Conservation (phyloP, 768 basidiomycete genomes). For the Clitopilus hobsonii region DNA sequence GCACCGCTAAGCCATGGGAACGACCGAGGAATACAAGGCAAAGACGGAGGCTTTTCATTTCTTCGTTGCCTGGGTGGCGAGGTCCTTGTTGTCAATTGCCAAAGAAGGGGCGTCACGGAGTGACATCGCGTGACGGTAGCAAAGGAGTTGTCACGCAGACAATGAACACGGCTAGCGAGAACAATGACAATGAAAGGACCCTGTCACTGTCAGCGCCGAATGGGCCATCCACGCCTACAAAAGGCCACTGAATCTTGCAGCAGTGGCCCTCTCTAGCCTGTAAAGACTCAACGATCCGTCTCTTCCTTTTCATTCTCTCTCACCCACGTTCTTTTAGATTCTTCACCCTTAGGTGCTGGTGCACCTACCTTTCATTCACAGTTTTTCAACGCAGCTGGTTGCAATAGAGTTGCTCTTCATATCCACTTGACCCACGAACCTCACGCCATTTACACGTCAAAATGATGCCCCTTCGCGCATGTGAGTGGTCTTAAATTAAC, state of each 20-base stretch:
- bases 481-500: slow-evolving; percentile 9
- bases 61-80: background rate
- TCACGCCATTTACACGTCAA: background rate
- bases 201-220: background rate
- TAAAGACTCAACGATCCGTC: slow-evolving; percentile 3
- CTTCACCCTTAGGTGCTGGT: slow-evolving; percentile 17
- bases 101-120: background rate
- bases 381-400: slow-evolving; percentile 6
- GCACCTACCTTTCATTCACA: slow-evolving; percentile 10
- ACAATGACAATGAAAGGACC: background rate
- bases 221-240: slow-evolving; percentile 1
- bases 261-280: background rate
- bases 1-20: background rate
- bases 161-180: background rate
- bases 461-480: slow-evolving; percentile 18
- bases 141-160: background rate
- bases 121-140: background rate
- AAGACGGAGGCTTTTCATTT: background rate
- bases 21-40: background rate
- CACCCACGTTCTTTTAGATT: too few relatives aligned
- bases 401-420: slow-evolving; percentile 7
- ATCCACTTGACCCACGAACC: background rate
- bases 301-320: slow-evolving; percentile 12
- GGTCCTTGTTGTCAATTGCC: background rate
- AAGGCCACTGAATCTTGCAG: background rate